phyloP scores from a whole-genome alignment of 768 basidiomycete genomes.

The Lactarius akahatsu region DNA sequence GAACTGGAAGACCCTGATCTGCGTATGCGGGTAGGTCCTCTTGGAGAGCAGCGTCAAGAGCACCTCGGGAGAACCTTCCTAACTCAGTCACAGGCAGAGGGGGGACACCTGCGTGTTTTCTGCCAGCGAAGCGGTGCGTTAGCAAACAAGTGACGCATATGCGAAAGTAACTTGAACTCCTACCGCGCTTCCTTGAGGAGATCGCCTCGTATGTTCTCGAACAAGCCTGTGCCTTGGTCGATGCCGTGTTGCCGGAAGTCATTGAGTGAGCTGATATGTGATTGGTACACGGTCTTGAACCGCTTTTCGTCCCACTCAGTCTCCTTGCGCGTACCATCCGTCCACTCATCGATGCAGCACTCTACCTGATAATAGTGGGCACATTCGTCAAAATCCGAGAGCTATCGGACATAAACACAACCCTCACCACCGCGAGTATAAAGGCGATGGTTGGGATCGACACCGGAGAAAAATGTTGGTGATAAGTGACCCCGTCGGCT shows the following conservation, averaged over 20 bases:
- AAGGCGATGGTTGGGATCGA: no score
- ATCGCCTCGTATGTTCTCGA: slow-evolving; percentile 9
- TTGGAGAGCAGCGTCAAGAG: background rate
- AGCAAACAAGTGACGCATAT: background rate
- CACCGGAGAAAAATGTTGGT: no score
- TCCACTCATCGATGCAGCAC: slow-evolving; percentile 21
- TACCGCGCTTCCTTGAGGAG: slow-evolving; percentile 11
- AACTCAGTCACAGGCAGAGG: background rate
- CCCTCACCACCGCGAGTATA: no score
- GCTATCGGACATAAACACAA: no score
- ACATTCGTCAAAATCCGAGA: background rate
- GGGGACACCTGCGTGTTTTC: background rate
- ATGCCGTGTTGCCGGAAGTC: background rate
- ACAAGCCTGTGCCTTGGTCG: background rate
- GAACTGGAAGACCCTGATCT: background rate
- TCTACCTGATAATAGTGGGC: slow-evolving; percentile 4
- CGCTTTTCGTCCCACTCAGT: slow-evolving; percentile 1
- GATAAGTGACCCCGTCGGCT: no score
- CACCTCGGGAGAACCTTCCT: background rate
- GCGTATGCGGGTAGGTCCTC: background rate
- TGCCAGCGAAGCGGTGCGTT: background rate
- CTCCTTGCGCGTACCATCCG: background rate
- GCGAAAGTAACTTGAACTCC: background rate
- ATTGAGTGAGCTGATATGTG: no score
- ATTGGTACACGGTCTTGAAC: background rate